phyloP scores from a whole-genome alignment of 306 rosid species.

The Rosa multiflora region DNA sequence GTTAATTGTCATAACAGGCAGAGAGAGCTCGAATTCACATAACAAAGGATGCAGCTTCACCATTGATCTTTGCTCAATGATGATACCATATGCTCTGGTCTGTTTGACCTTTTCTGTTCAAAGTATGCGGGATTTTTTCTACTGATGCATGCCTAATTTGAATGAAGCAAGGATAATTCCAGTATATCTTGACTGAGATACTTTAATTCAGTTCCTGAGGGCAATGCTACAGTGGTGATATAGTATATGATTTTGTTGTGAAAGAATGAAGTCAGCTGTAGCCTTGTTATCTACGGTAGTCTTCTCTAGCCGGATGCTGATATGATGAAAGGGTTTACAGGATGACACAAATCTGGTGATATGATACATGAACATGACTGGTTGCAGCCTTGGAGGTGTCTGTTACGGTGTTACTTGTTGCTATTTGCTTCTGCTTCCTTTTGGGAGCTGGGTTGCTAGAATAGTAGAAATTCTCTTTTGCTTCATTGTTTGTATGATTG shows the following conservation, averaged over 20 bases:
- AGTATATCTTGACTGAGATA: background rate
- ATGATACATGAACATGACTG: background rate
- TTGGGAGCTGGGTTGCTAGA: background rate
- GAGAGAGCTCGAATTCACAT: conserved; percentile 37
- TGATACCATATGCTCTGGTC: background rate
- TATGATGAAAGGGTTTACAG: background rate
- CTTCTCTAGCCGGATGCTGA: background rate
- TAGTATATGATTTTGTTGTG: background rate
- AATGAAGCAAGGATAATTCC: background rate
- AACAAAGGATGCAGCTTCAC: conserved; percentile 25
- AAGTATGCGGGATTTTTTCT: background rate
- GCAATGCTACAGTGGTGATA: background rate
- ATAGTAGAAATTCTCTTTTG: background rate
- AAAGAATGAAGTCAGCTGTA: background rate
- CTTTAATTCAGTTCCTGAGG: background rate
- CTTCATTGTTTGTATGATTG: background rate
- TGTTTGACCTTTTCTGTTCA: background rate
- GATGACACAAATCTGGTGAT: background rate
- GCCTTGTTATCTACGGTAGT: background rate
- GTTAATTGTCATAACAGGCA: conserved; percentile 38
- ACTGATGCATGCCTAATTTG: background rate
- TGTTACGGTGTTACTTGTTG: background rate
- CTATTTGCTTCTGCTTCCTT: background rate
- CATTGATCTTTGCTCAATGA: conserved; percentile 20
- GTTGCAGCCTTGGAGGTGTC: background rate